phyloP scores from a whole-genome alignment of 2,329 filamentous ascomycete genomes.

The Fusarium fujikuroi region DNA sequence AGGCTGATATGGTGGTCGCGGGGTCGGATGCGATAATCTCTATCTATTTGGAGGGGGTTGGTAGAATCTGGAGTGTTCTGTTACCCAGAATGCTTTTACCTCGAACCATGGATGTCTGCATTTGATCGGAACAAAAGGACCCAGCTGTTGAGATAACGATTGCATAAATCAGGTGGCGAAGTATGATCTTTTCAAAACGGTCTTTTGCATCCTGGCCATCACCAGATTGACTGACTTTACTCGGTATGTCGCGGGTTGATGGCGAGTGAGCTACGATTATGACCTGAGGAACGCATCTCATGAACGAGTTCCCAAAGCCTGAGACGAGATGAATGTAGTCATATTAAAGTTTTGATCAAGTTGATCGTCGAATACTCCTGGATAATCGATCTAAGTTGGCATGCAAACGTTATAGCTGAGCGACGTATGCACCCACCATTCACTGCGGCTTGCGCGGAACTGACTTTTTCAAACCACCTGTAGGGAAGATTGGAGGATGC shows the following conservation, averaged over 20 bases:
- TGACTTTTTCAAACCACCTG: background rate
- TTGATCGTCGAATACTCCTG: too few relatives aligned
- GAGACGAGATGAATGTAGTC: background rate
- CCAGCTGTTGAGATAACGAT: background rate
- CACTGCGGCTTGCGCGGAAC: background rate
- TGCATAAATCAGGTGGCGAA: background rate
- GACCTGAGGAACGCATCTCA: background rate
- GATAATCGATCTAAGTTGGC: too few relatives aligned
- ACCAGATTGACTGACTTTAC: background rate
- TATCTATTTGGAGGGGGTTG: background rate
- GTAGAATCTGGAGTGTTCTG: background rate
- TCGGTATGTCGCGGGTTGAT: accelerated
- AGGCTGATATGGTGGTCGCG: background rate
- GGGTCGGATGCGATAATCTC: background rate
- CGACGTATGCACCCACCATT: background rate
- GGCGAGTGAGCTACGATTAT: background rate
- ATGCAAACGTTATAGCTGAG: too few relatives aligned
- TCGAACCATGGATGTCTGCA: background rate
- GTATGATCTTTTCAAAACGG: too few relatives aligned
- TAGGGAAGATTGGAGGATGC: background rate
- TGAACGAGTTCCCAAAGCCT: background rate
- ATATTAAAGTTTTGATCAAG: background rate
- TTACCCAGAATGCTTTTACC: background rate
- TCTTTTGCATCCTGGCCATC: background rate
- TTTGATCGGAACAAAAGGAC: background rate